Evolutionary conservation across 2,329 filamentous ascomycete genomes (phyloP), one percentile per base, ranked within the genome.

Genomic region (Neopestalotiopsis sp.): DNA sequence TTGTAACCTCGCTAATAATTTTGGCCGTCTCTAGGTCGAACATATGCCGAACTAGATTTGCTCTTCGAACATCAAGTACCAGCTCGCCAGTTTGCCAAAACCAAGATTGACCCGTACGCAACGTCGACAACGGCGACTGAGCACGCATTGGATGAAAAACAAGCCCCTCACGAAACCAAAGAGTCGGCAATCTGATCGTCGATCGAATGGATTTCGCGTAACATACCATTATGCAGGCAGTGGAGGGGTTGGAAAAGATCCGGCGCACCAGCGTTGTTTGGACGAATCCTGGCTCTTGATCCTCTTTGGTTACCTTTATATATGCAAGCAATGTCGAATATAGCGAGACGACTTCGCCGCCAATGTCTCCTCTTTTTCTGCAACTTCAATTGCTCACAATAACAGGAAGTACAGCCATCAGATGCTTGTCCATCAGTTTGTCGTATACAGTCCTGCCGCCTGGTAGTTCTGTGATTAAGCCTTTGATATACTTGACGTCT

Each of bases 41-140:
- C 82, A 0, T 84, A 83, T 69, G 83, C 81, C 2, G 82, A 85
- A 71, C 70, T 84, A 49, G 82, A 84, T 66, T 58, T 83, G 58
- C 75, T 84, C 2, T 84, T 84, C 59, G 80, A 83, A 72, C 75
- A 78, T 67, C 71, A 73, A 3, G 75, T 83, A 1, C 68, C 80
- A 0, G 81, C 82, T 2, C 79, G 82, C 70, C 80, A 79, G 68
- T 84, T 84, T 71, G 77, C 81, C 14, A 73, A 74, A 68, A 82
- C 80, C 0, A 74, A 77, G 17, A 78, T 83, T 59, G 79, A 83
- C 59, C 80, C 80, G 1, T 83, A 81, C 65, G 71, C 74, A 12
- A 72, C 69, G 28, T 61, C 65, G 4, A 52, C 68, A n/a, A 62
- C 60, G 4, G 62, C 66, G 24, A 49, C 45, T 14, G 62, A 62